phyloP scores from a whole-genome alignment of 768 basidiomycete genomes.

The Auricularia sp. region DNA sequence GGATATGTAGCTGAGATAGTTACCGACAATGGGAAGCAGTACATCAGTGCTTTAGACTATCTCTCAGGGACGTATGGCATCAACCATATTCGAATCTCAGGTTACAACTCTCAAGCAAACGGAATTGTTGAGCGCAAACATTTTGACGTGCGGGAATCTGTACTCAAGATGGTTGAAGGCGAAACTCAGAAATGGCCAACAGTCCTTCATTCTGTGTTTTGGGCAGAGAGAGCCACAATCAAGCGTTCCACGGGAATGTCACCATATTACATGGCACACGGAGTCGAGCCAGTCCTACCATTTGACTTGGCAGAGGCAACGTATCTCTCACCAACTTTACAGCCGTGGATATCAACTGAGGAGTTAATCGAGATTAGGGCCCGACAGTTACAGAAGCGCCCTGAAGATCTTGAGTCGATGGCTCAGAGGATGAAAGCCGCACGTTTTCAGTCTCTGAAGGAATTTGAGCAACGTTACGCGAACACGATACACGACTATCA shows the following conservation, averaged over 20 bases:
- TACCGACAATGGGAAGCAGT: constrained; percentile 24
- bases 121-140: constrained; percentile 29
- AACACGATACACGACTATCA: constrained; percentile 14
- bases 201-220: constrained; percentile 9
- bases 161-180: too few relatives aligned
- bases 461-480: constrained; percentile 18
- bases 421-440: constrained; percentile 11
- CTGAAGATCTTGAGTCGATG: constrained; percentile 8
- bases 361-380: constrained; percentile 14
- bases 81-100: constrained; percentile 22
- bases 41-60: constrained; percentile 13
- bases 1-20: constrained; percentile 18
- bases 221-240: constrained; percentile 21
- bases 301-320: constrained; percentile 26
- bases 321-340: constrained; percentile 8
- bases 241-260: constrained; percentile 20
- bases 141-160: constrained; percentile 21
- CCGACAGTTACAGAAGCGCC: constrained; percentile 8
- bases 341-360: constrained; percentile 1
- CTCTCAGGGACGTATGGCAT: constrained; percentile 19
- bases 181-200: too few relatives aligned
- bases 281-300: constrained; percentile 23
- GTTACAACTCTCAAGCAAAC: constrained; percentile 28
- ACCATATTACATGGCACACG: constrained; percentile 23
- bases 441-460: constrained; percentile 14